Evolutionary conservation across 228 moss, liverwort and hornwort species (phyloP).

Genomic region (Sphagnum fallax): DNA sequence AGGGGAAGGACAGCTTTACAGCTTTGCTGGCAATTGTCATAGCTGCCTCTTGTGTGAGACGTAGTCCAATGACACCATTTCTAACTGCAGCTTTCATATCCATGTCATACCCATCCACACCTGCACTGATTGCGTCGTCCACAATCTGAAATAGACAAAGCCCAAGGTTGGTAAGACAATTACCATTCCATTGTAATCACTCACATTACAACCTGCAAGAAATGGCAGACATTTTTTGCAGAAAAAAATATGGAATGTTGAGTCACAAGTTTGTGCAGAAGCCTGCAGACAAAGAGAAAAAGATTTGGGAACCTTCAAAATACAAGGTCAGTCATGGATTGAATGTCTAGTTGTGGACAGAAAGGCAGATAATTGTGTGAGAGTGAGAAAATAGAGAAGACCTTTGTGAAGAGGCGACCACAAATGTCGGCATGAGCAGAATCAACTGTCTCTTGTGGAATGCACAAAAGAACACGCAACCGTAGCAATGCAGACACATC

Average conservation of each 20-base stretch:
- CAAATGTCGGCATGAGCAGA: conserved; percentile 77
- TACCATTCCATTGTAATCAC: background rate
- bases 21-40: conserved; percentile 95
- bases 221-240: background rate
- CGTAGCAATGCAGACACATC: conserved; percentile 77
- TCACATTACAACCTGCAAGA: background rate
- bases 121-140: conserved; percentile 92
- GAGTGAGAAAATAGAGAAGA: conserved; percentile 6
- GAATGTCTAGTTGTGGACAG: background rate
- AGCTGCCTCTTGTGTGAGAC: conserved; percentile 70
- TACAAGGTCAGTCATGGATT: too few relatives aligned
- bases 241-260: too few relatives aligned
- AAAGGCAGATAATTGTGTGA: background rate
- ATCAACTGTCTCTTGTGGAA: conserved; percentile 80
- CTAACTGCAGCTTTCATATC: conserved; percentile 89
- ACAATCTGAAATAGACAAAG: conserved; percentile 42
- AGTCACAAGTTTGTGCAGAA: too few relatives aligned
- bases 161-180: background rate
- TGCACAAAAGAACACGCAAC: conserved; percentile 82
- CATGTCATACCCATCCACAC: conserved; percentile 96
- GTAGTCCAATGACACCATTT: conserved; percentile 68
- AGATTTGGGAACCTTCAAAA: too few relatives aligned
- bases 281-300: too few relatives aligned
- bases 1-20: conserved; percentile 14
- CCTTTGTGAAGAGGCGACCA: conserved; percentile 87